Base-by-base conservation (phyloP, 75 land plant species). In the Adiantum capillusveneris region DNA sequence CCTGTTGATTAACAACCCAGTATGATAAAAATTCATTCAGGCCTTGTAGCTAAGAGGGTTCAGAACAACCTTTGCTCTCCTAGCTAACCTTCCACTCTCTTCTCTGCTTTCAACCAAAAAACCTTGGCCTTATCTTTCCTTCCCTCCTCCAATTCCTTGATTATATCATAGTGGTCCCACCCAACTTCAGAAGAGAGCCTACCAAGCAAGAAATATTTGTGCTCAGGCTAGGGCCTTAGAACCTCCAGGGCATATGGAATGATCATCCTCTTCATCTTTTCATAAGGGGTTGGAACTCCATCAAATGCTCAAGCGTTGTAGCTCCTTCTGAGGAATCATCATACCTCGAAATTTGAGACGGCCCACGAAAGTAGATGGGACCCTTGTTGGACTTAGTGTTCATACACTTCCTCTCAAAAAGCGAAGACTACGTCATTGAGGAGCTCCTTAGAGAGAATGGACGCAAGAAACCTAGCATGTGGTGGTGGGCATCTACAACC, bases 241-340 rank as follows among this genome's bases (percentile, higher is more conserved):
- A 77, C 77, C 66, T 76, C 72, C 46, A 76, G 68, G n/a, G 82
- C 82, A 53, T 79, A 75, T 0, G 79, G 82, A 24, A 79, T 63
- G 42, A 79, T 79, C 80, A 75, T 76, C 29, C 72, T 65, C 75
- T 79, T 79, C 24, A 29, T 71, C 64, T 66, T 75, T 61, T 79
- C 82, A 63, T 79, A 79, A 0, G 82, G 82, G 0, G 65, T 66
- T 0, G 82, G 82, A 28, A 75, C 53, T 11, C 82, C 82, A 56
- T 79, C 82, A 44, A 60, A 79, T 16, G 50, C 18, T 63, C 71
- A 1, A 79, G 59, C 0, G 82, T 75, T 16, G 74, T 70, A 0
- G 74, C 82, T 1, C 82, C 82, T 12, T 75, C n/a, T n/a, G n/a
- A n/a, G n/a, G n/a, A n/a, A n/a, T 62, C 71, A 70, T 76, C 1